Evolutionary conservation across 306 rosid species (phyloP).

Genomic region (Benincasa hispida): DNA sequence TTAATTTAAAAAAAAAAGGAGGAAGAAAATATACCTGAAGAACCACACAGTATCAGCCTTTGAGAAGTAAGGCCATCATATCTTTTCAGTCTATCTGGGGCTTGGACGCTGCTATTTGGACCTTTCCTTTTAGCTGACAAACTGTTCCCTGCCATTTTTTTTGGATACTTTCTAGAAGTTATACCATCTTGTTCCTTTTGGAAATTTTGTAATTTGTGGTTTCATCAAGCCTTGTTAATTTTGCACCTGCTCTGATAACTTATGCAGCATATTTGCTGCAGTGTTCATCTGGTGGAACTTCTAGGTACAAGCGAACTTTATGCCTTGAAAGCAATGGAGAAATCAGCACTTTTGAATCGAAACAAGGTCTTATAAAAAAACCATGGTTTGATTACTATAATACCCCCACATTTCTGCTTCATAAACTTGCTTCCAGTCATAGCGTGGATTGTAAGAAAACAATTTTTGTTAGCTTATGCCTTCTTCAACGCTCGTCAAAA

Average conservation of each 20-base stretch:
- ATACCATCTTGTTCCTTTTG: neutral
- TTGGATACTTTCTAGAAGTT: slow-evolving; percentile 45
- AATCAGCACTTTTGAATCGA: slow-evolving; percentile 68
- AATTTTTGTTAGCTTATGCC: neutral
- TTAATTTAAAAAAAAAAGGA: neutral
- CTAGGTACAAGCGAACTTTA: slow-evolving; percentile 62
- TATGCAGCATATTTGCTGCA: slow-evolving; percentile 21
- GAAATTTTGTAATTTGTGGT: neutral
- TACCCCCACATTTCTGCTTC: neutral
- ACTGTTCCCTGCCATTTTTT: neutral
- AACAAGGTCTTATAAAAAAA: slow-evolving; percentile 54
- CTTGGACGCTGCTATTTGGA: neutral
- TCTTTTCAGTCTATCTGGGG: neutral
- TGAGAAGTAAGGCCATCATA: neutral
- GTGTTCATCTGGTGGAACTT: slow-evolving; percentile 95
- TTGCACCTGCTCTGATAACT: neutral
- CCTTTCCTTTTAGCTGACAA: neutral
- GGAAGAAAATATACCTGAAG: neutral
- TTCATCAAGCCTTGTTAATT: neutral
- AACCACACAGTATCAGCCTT: neutral
- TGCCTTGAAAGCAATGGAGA: slow-evolving; percentile 99
- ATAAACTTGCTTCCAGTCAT: neutral
- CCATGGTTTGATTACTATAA: neutral
- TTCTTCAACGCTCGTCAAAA: neutral
- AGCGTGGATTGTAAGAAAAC: neutral